phyloP scores from a whole-genome alignment of 1,284 basidiomycete species.

The Tilletia caries region DNA sequence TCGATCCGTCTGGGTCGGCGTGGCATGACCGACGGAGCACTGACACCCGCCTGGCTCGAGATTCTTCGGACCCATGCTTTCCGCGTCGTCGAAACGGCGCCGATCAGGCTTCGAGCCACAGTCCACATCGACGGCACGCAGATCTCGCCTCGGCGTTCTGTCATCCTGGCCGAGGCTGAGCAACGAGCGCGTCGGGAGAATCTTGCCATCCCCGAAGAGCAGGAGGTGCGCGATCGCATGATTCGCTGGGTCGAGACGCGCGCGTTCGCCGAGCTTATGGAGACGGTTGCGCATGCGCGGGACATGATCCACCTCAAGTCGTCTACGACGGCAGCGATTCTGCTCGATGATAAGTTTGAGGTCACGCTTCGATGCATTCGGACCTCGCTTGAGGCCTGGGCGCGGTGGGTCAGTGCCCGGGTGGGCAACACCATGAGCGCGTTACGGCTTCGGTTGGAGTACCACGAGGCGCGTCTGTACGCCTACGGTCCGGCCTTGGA shows the following conservation, averaged over 20 bases:
- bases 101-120: neutral
- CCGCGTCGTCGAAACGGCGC: slow-evolving; percentile 16
- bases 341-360: slow-evolving; percentile 11
- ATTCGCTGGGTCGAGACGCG: slow-evolving; percentile 6
- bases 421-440: slow-evolving; percentile 27
- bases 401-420: neutral
- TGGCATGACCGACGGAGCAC: slow-evolving; percentile 32
- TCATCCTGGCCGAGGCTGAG: neutral
- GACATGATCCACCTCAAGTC: slow-evolving; percentile 9
- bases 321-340: slow-evolving; percentile 3
- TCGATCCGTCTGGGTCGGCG: slow-evolving; percentile 33
- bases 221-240: neutral
- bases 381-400: slow-evolving; percentile 10
- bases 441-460: slow-evolving; percentile 32
- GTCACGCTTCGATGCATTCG: slow-evolving; percentile 10
- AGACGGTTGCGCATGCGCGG: slow-evolving; percentile 1
- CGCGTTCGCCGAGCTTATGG: slow-evolving; percentile 7
- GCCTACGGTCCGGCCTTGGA: slow-evolving; percentile 36
- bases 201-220: neutral
- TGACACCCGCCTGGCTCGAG: slow-evolving; percentile 34
- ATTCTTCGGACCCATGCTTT: slow-evolving; percentile 21
- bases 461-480: slow-evolving; percentile 35
- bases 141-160: neutral
- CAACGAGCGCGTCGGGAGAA: neutral
- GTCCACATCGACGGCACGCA: neutral